A percentile compares a stretch with the other conserved stretches of the same genome.
Evolutionary conservation across 73 alveolate species (phyloP).

Genomic region (Durusdinium trenchii): DNA sequence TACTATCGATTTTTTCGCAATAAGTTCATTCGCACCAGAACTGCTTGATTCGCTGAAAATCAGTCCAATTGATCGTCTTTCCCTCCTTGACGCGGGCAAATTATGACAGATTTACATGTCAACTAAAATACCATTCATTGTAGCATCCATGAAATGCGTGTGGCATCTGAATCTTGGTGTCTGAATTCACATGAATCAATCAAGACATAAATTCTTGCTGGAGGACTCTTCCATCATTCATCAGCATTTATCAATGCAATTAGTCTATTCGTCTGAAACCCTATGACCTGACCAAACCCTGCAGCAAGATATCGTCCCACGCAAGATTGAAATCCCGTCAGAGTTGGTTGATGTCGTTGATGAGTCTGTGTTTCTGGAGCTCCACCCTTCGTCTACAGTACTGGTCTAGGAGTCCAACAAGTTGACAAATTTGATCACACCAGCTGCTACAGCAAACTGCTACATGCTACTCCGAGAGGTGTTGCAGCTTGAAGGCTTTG

Average conservation of each 20-base stretch:
- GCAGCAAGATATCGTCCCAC: too few relatives aligned
- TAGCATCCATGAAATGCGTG: background rate
- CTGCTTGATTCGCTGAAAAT: background rate
- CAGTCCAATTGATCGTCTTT: slow-evolving; percentile 29
- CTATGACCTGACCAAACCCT: too few relatives aligned
- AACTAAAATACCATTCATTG: background rate
- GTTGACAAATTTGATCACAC: background rate
- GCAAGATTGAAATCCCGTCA: too few relatives aligned
- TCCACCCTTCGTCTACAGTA: background rate
- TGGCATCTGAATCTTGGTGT: background rate
- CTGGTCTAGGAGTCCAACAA: background rate
- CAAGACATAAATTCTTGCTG: background rate
- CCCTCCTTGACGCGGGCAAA: background rate
- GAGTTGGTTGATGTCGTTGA: too few relatives aligned
- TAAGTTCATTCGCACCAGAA: background rate
- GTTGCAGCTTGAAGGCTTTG: background rate
- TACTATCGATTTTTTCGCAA: background rate
- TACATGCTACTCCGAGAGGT: background rate
- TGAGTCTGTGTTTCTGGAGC: background rate
- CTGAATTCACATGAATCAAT: background rate
- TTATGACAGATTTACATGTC: too few relatives aligned
- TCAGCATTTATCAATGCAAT: background rate
- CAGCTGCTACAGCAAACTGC: too few relatives aligned
- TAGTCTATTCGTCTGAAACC: too few relatives aligned
- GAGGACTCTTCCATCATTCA: background rate